Base-by-base conservation (phyloP, 345 rosid genomes). In the Ailanthus altissimus region DNA sequence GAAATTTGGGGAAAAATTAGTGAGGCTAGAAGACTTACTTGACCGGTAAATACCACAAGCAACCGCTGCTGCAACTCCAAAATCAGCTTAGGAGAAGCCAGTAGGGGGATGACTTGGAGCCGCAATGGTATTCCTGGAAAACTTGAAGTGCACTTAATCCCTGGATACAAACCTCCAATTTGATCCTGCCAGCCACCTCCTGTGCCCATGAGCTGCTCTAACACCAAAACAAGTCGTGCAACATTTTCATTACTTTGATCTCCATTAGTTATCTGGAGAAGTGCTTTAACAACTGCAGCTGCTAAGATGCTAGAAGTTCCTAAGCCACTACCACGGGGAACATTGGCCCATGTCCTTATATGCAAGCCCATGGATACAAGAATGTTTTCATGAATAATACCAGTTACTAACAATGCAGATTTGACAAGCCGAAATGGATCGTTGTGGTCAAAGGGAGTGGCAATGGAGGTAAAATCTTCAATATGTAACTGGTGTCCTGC, bases 141-240 rank as follows among this genome's bases (percentile, higher is more conserved):
- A 77, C 97, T 96, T 45, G 92, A 78, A 25, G 99, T 96, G 71
- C 84, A 89, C 81, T 96, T 96, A 74, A 96, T 91, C 59, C 97
- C 98, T 11, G 97, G 91, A 85, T 92, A 91, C 79, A 93, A 75
- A 59, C 99, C 99, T 76, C 99, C 97, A 20, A 91, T 91, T 84
- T 96, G 98, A 84, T 96, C 98, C 87, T 96, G 99, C 99, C 99
- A 93, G 77, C 99, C 97, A 76, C 99, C 98, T 70, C 99, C 99
- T 32, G 99, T 93, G 42, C 99, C 98, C 99, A 96, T 96, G 76
- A 96, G 89, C 83, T 93, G 98, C 87, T 96, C 98, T 71, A 96
- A 78, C 51, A 92, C 93, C 87, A 93, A 87, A 59, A 92, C 98
- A 14, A 96, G 97, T 73, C 97, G 87, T 3, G 99, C 97, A 9